Base-by-base conservation (phyloP, 2,329 filamentous ascomycete genomes). In the Teratosphaeria viscida region DNA sequence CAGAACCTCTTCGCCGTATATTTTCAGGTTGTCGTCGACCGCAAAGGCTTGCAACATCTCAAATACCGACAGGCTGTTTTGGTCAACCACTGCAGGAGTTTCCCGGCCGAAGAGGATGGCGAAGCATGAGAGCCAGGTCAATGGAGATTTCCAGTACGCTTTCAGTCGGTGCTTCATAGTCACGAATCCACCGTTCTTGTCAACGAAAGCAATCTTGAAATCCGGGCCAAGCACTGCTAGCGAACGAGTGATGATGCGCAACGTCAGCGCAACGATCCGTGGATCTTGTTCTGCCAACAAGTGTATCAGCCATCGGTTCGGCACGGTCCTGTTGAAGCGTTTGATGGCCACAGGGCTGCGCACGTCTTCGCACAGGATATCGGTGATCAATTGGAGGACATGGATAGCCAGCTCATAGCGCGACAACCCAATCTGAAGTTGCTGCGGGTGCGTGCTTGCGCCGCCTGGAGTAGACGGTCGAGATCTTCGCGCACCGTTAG, bases 321-420 rank as follows among this genome's bases (percentile, higher is more conserved):
- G 96, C 8, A 99, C 92, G 1, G 92, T 95, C 69, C 88, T 89
- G 5, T 91, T 90, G 77, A 99, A 97, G 67, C 91, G 94, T 69
- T 63, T 43, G 55, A 69, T 58, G 7, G 27, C 55, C 65, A 70
- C 26, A 62, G 65, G 35, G 61, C 56, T 52, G n/a, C 62, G 65
- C 14, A 57, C 59, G n/a, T 68, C 66, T 49, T 69, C 65, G 34
- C 62, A 65, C 2, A 71, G 37, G 14, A 65, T 60, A 5, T 68
- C 64, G 8, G 64, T 62, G 10, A 72, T 60, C 11, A 72, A 61
- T 53, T 63, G 60, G 29, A 72, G 61, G 4, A 68, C 62, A 27
- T 64, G 62, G 5, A 72, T 55, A 3, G 69, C 70, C 32, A 72
- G 65, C 43, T 72, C 68, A 37, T 63, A 59, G 29, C 68, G 66